Evolutionary conservation across 805 yeast genomes (phyloP).

Genomic region (Pichia kluyveri): DNA sequence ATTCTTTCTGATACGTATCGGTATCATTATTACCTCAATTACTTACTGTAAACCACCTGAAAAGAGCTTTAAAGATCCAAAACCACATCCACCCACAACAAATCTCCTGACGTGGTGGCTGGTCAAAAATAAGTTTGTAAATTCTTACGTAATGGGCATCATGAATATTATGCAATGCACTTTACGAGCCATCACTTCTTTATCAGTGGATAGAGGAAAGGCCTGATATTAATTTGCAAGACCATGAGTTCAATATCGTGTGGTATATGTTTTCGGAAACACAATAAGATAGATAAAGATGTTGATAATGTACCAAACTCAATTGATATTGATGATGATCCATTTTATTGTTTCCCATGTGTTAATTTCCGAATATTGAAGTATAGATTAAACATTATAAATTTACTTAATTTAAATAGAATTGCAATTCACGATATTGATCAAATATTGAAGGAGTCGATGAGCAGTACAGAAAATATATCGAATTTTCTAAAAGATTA

Average conservation of each 20-base stretch:
- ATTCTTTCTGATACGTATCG: background rate
- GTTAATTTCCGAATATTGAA: slow-evolving; percentile 20
- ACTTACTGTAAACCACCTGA: no score
- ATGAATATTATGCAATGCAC: no score
- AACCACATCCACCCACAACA: no score
- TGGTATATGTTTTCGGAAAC: slow-evolving; percentile 12
- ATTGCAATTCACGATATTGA: background rate
- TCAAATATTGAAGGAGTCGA: background rate
- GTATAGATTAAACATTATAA: slow-evolving; percentile 15
- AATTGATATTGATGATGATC: background rate
- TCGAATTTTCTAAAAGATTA: slow-evolving; percentile 12
- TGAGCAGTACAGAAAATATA: slow-evolving; percentile 10
- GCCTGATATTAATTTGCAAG: no score
- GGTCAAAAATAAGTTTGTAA: no score
- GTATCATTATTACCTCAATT: no score
- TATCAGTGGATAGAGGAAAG: no score
- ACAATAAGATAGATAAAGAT: background rate
- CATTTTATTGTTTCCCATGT: slow-evolving; percentile 21
- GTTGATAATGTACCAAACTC: background rate
- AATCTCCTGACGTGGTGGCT: no score
- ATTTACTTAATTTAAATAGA: slow-evolving; percentile 13
- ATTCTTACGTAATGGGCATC: no score
- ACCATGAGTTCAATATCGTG: slow-evolving; percentile 2
- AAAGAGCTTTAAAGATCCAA: no score
- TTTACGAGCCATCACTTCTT: no score